These are phyloP conservation scores for Whalleya microplaca DNA, from an alignment of 2,329 filamentous ascomycete species.

Conservation along the genomic window DNA sequence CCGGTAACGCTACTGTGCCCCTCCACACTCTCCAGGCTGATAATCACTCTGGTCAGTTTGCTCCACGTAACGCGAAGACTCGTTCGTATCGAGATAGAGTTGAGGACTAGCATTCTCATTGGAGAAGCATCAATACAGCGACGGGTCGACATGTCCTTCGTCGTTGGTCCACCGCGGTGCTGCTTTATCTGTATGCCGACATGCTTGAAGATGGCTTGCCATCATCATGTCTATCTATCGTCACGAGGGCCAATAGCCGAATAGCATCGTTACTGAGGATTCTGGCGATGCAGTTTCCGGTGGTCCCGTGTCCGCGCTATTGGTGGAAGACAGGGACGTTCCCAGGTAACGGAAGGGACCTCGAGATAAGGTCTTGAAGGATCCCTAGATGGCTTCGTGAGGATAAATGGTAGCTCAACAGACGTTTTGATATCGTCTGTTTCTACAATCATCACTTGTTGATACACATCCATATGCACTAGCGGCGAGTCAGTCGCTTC, in stretches of 20 bases:
- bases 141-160: constrained; percentile 19
- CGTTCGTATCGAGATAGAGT: constrained; percentile 24
- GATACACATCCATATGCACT: constrained; percentile 1
- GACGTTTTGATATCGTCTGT: not conserved
- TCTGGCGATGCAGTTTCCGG: constrained; percentile 15
- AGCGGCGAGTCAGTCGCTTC: not conserved
- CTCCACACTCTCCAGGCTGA: constrained; percentile 34
- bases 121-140: constrained; percentile 14
- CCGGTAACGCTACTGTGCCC: constrained; percentile 34
- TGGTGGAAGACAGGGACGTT: constrained; percentile 15
- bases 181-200: constrained; percentile 28
- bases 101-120: constrained; percentile 17
- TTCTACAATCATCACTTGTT: not conserved
- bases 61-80: constrained; percentile 22
- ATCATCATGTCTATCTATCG: constrained; percentile 24
- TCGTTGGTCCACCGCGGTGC: constrained; percentile 23
- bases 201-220: constrained; percentile 18
- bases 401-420: constrained; percentile 23
- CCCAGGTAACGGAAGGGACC: constrained; percentile 9
- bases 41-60: constrained; percentile 18
- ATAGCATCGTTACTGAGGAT: constrained; percentile 23
- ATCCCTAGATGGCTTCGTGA: constrained; percentile 12
- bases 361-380: constrained; percentile 24
- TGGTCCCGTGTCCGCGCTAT: constrained; percentile 16
- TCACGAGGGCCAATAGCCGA: constrained; percentile 23